phyloP scores from a whole-genome alignment of 164 flowering plant genomes.

The Stephania japonica region DNA sequence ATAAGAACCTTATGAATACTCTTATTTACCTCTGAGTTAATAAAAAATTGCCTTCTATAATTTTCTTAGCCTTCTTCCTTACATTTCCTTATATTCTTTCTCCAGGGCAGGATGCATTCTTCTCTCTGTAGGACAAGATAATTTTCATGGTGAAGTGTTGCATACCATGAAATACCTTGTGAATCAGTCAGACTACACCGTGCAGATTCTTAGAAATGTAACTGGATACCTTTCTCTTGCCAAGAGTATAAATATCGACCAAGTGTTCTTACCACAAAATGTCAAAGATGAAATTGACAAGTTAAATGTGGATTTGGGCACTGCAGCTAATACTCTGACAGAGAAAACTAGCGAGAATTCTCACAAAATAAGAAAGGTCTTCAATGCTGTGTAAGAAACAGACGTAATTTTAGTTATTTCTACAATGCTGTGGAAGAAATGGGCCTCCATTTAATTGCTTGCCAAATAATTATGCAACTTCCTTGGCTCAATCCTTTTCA shows the following conservation, averaged over 20 bases:
- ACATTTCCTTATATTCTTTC: not conserved
- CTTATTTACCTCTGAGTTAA: not conserved
- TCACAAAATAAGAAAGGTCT: slow-evolving; percentile 48
- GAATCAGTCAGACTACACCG: slow-evolving; percentile 87
- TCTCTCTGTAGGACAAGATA: slow-evolving; percentile 80
- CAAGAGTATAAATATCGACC: slow-evolving; percentile 67
- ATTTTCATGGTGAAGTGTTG: slow-evolving; percentile 63
- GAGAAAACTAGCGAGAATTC: slow-evolving; percentile 70
- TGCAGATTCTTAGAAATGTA: slow-evolving; percentile 73
- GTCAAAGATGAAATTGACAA: slow-evolving; percentile 67
- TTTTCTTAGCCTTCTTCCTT: not conserved
- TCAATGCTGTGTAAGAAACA: slow-evolving; percentile 60
- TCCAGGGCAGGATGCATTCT: slow-evolving; percentile 84
- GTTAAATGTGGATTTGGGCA: slow-evolving; percentile 51
- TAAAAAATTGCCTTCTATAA: not conserved
- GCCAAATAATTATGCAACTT: not conserved
- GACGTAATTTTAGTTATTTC: not conserved
- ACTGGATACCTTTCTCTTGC: slow-evolving; percentile 72
- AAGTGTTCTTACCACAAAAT: slow-evolving; percentile 66
- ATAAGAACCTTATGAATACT: not conserved
- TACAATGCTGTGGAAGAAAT: slow-evolving; percentile 63
- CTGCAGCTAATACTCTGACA: slow-evolving; percentile 58
- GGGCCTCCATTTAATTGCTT: not conserved
- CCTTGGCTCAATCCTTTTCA: slow-evolving; percentile 5
- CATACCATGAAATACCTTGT: slow-evolving; percentile 69